phyloP scores from a whole-genome alignment of 148 eudicot species.

The Vaccinium macrocarpon region DNA sequence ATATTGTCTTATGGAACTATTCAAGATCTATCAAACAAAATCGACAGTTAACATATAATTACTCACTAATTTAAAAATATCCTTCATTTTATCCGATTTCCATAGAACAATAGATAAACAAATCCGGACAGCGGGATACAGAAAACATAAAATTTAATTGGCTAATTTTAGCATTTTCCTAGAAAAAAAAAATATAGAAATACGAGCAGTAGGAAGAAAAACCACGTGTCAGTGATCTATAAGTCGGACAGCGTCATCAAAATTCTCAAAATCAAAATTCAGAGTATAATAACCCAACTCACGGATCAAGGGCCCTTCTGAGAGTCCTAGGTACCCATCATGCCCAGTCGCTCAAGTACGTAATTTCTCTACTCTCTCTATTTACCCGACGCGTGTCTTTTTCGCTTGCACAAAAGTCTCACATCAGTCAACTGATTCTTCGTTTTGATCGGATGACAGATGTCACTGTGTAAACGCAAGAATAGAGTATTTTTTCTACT shows the following conservation, averaged over 20 bases:
- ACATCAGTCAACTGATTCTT: background rate
- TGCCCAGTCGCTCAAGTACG: background rate
- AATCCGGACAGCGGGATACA: too few species aligned
- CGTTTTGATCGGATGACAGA: background rate
- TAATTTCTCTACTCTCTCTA: background rate
- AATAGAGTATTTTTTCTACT: background rate
- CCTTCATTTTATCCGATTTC: too few species aligned
- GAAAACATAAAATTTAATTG: too few species aligned
- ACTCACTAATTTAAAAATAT: too few species aligned
- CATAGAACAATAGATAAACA: too few species aligned
- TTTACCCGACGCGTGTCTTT: background rate
- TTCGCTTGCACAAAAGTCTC: background rate
- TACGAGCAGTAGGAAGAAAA: background rate
- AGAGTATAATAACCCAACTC: too few species aligned
- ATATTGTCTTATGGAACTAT: too few species aligned
- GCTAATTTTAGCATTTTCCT: too few species aligned
- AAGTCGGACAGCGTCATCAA: background rate
- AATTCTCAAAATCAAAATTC: background rate
- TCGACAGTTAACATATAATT: too few species aligned
- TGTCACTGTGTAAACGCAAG: background rate
- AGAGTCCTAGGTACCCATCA: background rate
- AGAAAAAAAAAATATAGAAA: too few species aligned
- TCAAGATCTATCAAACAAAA: too few species aligned
- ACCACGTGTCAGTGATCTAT: slow-evolving; percentile 19
- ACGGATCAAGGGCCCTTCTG: background rate